phyloP scores from a whole-genome alignment of 129 eudicot species.

The Pittosporum tobira region DNA sequence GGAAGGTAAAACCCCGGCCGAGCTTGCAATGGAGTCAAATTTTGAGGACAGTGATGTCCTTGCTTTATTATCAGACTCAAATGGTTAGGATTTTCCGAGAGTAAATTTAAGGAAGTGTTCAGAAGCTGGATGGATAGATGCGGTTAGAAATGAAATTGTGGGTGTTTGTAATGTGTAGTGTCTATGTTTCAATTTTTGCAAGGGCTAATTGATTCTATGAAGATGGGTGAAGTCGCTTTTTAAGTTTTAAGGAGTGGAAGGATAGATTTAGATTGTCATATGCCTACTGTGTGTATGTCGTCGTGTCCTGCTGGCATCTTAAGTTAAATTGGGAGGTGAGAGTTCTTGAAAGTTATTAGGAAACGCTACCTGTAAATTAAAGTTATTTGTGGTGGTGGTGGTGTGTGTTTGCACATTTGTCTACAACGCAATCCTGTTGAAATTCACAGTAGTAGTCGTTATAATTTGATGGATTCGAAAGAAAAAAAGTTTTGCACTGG shows the following conservation, averaged over 20 bases:
- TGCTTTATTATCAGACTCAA: conserved; percentile 39
- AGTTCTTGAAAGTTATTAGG: conserved; percentile 13
- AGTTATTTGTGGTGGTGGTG: not conserved
- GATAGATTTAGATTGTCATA: not conserved
- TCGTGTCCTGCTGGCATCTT: not conserved
- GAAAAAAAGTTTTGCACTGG: not conserved
- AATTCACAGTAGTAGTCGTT: conserved; percentile 13
- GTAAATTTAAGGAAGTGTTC: not conserved
- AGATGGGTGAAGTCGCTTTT: not conserved
- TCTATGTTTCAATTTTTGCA: not conserved
- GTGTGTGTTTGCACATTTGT: conserved; percentile 13
- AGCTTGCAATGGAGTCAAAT: conserved; percentile 58
- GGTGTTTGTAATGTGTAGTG: conserved; percentile 6
- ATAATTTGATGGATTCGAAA: not conserved
- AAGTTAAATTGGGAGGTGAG: conserved; percentile 7
- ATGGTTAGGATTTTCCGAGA: conserved; percentile 22
- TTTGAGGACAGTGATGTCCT: conserved; percentile 68
- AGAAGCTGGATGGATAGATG: conserved; percentile 5
- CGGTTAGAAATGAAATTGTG: not conserved
- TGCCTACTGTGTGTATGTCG: not conserved
- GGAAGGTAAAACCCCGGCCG: conserved; percentile 57
- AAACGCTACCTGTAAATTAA: not conserved
- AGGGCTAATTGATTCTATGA: conserved; percentile 9
- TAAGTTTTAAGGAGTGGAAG: conserved; percentile 4
- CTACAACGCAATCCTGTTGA: not conserved